A percentile compares a stretch with the other conserved stretches of the same genome.
Evolutionary conservation across 164 flowering plant species (phyloP).

Genomic region (Buxus sempervirens): DNA sequence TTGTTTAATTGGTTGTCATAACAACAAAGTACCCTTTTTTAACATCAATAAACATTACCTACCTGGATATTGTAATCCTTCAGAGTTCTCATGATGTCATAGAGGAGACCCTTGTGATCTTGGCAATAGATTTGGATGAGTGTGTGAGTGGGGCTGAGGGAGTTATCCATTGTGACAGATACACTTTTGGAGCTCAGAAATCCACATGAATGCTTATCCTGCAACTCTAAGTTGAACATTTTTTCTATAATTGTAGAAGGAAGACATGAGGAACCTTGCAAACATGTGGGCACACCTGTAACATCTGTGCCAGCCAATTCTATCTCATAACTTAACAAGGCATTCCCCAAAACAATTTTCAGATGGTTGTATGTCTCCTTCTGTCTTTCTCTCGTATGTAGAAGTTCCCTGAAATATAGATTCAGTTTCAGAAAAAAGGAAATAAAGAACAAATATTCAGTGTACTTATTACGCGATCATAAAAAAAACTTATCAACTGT

Average conservation of each 20-base stretch:
- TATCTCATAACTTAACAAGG: constrained; percentile 66
- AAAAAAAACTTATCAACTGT: too few relatives aligned
- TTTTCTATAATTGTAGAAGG: constrained; percentile 52
- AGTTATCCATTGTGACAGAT: constrained; percentile 71
- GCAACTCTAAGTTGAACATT: constrained; percentile 32
- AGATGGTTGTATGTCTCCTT: constrained; percentile 51
- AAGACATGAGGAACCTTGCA: constrained; percentile 56
- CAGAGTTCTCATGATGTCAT: constrained; percentile 84
- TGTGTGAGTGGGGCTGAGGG: constrained; percentile 80
- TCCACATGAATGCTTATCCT: constrained; percentile 23
- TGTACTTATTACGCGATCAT: neutral
- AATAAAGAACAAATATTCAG: neutral
- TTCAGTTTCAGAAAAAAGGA: neutral
- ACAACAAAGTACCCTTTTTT: neutral
- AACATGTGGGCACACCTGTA: constrained; percentile 49
- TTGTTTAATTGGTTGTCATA: too few relatives aligned
- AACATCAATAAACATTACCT: neutral
- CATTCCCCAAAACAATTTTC: constrained; percentile 47
- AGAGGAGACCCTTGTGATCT: constrained; percentile 92
- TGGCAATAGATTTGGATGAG: constrained; percentile 76
- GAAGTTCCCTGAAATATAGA: constrained; percentile 54
- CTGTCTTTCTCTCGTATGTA: constrained; percentile 66
- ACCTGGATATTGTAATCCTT: constrained; percentile 96
- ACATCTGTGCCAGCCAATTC: constrained; percentile 60
- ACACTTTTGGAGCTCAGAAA: constrained; percentile 27